These are phyloP conservation scores for Tulasnella calospora DNA, from an alignment of 768 basidiomycete genomes.

Conservation along the genomic window DNA sequence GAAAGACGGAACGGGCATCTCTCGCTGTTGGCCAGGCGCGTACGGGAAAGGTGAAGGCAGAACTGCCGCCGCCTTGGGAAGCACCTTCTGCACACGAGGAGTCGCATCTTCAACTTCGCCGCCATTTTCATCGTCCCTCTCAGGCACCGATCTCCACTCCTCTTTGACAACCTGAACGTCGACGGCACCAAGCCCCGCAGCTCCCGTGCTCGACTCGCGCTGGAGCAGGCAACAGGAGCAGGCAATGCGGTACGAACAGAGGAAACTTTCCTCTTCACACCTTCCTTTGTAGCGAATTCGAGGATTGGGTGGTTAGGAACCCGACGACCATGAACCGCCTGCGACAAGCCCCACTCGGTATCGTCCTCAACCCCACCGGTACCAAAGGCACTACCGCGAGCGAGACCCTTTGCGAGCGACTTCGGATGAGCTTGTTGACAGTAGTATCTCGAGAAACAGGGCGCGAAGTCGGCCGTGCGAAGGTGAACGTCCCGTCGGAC, in stretches of 20 bases:
- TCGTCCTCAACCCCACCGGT: not conserved
- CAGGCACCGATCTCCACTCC: not conserved
- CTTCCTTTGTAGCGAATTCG: not conserved
- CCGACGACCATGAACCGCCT: not conserved
- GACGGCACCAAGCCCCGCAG: not conserved
- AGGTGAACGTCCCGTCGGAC: not conserved
- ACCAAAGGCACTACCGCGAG: not conserved
- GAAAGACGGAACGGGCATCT: not conserved
- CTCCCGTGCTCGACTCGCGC: not conserved
- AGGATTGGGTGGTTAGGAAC: not conserved
- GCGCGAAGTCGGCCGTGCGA: not conserved
- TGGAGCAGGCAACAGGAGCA: not conserved
- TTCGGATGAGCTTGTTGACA: not conserved
- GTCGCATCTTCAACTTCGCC: not conserved
- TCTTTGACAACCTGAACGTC: not conserved
- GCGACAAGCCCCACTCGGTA: not conserved
- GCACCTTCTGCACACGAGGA: not conserved
- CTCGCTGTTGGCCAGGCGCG: not conserved
- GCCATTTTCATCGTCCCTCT: not conserved
- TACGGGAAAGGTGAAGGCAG: not conserved
- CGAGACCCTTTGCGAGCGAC: not conserved
- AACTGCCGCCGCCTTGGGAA: not conserved
- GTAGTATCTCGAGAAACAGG: not conserved
- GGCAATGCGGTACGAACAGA: not conserved
- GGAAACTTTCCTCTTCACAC: not conserved